These are phyloP conservation scores for Emydomyces testavorans DNA, from an alignment of 2,329 filamentous ascomycete species.

Conservation along the genomic window DNA sequence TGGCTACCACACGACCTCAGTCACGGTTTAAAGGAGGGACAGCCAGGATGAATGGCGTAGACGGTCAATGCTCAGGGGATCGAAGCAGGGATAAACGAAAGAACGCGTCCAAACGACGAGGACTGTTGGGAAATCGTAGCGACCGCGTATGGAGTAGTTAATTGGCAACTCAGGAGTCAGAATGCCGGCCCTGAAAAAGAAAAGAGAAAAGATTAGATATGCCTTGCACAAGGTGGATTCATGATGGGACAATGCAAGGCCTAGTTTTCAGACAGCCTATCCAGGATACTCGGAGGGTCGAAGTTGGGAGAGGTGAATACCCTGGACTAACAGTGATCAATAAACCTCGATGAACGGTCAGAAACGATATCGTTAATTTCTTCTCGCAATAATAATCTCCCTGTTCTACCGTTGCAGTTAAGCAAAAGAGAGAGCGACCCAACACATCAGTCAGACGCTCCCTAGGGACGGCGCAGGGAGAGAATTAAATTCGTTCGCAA, in stretches of 20 bases:
- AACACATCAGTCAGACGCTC: not conserved
- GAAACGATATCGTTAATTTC: no score
- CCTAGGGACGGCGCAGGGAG: not conserved
- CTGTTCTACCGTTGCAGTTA: no score
- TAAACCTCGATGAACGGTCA: no score
- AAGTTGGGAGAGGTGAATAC: not conserved
- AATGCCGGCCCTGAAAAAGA: slow-evolving; percentile 1
- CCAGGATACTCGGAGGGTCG: not conserved
- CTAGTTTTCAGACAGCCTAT: not conserved
- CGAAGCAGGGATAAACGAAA: slow-evolving; percentile 6
- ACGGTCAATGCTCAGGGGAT: not conserved
- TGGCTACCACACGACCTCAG: slow-evolving; percentile 3
- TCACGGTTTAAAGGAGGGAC: slow-evolving; percentile 1
- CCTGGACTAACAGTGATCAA: not conserved
- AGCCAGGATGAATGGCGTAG: not conserved
- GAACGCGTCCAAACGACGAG: not conserved
- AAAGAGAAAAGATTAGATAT: not conserved
- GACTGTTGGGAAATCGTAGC: not conserved
- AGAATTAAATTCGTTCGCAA: not conserved
- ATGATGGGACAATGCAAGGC: not conserved
- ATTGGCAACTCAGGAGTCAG: not conserved
- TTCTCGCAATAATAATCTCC: no score
- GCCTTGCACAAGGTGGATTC: not conserved
- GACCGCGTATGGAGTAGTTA: no score
- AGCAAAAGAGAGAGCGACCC: no score